A percentile compares a stretch with the other conserved stretches of the same genome.
These are phyloP conservation scores for Xylaria sp. DNA, from an alignment of 2,329 filamentous ascomycete genomes.

Conservation along the genomic window DNA sequence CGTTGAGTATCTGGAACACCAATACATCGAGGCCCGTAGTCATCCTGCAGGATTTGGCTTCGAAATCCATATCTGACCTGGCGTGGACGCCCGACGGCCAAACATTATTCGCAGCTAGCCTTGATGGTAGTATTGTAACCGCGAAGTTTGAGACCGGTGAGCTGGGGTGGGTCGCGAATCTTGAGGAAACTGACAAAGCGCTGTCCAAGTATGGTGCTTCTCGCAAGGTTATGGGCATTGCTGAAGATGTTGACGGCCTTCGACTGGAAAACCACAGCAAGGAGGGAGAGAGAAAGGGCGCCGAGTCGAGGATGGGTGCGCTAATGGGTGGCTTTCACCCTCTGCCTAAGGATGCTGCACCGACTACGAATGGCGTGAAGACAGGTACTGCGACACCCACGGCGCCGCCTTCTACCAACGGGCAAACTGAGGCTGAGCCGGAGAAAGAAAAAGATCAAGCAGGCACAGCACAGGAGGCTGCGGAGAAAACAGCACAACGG, in stretches of 20 bases:
- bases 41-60: conserved; percentile 86
- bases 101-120: conserved; percentile 83
- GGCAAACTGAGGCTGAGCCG: conserved; percentile 44
- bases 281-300: conserved; percentile 86
- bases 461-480: conserved; percentile 56
- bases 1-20: conserved; percentile 96
- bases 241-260: conserved; percentile 90
- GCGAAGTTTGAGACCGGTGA: conserved; percentile 87
- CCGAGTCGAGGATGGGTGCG: conserved; percentile 97
- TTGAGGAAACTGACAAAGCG: conserved; percentile 91
- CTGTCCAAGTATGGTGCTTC: conserved; percentile 92
- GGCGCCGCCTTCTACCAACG: conserved; percentile 50
- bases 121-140: conserved; percentile 88
- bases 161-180: conserved; percentile 84
- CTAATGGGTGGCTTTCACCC: conserved; percentile 86
- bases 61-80: conserved; percentile 93
- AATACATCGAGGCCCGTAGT: conserved; percentile 91
- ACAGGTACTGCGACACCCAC: conserved; percentile 52
- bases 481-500: conserved; percentile 64
- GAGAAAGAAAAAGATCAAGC: conserved; percentile 49
- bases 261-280: conserved; percentile 91
- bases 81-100: conserved; percentile 94
- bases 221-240: conserved; percentile 86
- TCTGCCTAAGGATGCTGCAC: conserved; percentile 60
- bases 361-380: conserved; percentile 64